A percentile compares a stretch with the other conserved stretches of the same genome.
Evolutionary conservation across 2,329 filamentous ascomycete species (phyloP).

Genomic region (Ceratocystis smalleyi): DNA sequence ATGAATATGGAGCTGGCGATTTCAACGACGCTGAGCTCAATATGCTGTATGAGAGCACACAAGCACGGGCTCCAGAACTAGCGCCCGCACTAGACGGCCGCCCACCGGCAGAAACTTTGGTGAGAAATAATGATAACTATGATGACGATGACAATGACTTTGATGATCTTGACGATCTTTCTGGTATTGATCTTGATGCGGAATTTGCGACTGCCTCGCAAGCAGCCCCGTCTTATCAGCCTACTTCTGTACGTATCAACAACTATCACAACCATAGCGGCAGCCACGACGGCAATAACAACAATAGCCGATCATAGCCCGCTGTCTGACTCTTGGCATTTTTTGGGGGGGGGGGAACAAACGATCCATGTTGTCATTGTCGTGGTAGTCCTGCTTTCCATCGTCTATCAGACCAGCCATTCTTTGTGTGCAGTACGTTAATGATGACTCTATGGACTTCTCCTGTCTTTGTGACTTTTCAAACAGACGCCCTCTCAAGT

Average conservation of each 20-base stretch:
- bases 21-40: slow-evolving; percentile 44
- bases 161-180: slow-evolving; percentile 12
- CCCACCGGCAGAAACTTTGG: neutral
- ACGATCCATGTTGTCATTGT: neutral
- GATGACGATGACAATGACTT: slow-evolving; percentile 11
- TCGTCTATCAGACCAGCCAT: neutral
- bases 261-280: neutral
- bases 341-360: neutral
- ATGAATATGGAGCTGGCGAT: slow-evolving; percentile 42
- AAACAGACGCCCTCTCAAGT: slow-evolving; percentile 9
- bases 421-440: slow-evolving; percentile 10
- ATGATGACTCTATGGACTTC: slow-evolving; percentile 9
- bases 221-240: neutral
- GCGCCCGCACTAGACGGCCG: neutral
- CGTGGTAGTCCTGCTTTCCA: too few relatives aligned
- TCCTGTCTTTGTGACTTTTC: neutral
- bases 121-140: neutral
- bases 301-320: neutral
- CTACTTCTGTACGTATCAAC: slow-evolving; percentile 13
- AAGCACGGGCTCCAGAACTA: slow-evolving; percentile 21
- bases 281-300: neutral
- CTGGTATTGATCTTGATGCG: slow-evolving; percentile 15
- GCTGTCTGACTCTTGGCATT: neutral
- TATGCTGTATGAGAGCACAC: slow-evolving; percentile 22
- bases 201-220: slow-evolving; percentile 16